Evolutionary conservation across 2,329 filamentous ascomycete genomes (phyloP).

Genomic region (Epichloe coenophiala): DNA sequence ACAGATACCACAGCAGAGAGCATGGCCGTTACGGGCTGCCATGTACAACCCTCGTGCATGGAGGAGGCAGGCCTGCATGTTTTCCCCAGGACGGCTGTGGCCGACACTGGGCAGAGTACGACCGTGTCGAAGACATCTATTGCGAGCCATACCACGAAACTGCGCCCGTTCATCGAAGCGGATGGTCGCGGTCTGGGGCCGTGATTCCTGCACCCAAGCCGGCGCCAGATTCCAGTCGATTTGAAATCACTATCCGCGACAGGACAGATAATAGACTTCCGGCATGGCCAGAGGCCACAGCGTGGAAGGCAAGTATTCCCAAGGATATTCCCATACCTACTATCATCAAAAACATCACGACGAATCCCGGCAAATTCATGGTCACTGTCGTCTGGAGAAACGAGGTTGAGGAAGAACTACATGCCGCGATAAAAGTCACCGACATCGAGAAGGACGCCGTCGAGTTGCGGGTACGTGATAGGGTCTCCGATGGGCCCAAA

Average conservation of each 20-base stretch:
- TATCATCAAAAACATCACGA: not conserved
- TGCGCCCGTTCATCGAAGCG: not conserved
- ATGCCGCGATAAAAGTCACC: not conserved
- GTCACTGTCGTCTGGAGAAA: not conserved
- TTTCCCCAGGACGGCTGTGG: too few relatives aligned
- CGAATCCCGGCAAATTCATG: not conserved
- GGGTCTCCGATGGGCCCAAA: not conserved
- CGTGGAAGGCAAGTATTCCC: not conserved
- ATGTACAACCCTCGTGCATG: too few relatives aligned
- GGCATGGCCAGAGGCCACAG: not conserved
- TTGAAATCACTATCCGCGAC: not conserved
- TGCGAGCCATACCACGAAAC: not conserved
- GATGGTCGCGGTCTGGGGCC: not conserved
- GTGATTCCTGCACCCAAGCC: not conserved
- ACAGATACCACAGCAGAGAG: not conserved
- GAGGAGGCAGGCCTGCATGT: too few relatives aligned
- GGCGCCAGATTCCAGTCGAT: not conserved
- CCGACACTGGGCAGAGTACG: too few relatives aligned
- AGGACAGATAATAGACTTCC: slow-evolving; percentile 1
- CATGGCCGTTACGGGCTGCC: too few relatives aligned
- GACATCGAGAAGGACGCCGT: not conserved
- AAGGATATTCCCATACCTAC: not conserved
- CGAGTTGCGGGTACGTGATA: not conserved
- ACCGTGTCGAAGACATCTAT: too few relatives aligned
- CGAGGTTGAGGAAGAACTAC: not conserved